Evolutionary conservation across 495 filamentous ascomycete genomes (phyloP).

Genomic region (Paragyromitra xinjiangensis): DNA sequence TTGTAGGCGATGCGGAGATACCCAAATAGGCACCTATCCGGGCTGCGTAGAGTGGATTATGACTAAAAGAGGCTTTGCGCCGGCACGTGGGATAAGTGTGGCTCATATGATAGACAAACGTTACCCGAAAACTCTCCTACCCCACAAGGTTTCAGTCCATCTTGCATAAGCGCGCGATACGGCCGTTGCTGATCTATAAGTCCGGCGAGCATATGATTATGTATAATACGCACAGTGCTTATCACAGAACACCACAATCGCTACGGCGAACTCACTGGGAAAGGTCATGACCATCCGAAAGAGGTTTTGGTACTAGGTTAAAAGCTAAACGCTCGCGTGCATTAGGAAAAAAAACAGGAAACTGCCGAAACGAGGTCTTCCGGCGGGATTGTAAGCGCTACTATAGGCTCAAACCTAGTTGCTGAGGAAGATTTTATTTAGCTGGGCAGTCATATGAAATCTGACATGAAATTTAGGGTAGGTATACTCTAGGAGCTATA

Average conservation of each 20-base stretch:
- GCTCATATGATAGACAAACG: neutral
- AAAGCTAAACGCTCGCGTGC: neutral
- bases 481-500: no score
- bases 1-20: no score
- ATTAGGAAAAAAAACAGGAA: neutral
- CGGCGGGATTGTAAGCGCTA: neutral
- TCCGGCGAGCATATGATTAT: neutral
- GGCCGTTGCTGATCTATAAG: neutral
- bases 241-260: neutral
- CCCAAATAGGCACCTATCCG: no score
- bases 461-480: no score
- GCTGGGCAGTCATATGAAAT: no score
- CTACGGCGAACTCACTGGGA: neutral
- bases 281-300: neutral
- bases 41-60: neutral
- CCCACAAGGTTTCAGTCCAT: no score
- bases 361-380: neutral
- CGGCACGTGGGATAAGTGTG: neutral
- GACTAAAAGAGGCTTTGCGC: neutral
- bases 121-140: neutral
- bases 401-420: no score
- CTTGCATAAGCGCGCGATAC: neutral
- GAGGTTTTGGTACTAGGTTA: neutral
- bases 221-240: neutral
- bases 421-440: no score